Evolutionary conservation across 78 protist species (phyloP), one percentile per base, ranked within the genome.

Genomic region (Dictyostelium capitatum): DNA sequence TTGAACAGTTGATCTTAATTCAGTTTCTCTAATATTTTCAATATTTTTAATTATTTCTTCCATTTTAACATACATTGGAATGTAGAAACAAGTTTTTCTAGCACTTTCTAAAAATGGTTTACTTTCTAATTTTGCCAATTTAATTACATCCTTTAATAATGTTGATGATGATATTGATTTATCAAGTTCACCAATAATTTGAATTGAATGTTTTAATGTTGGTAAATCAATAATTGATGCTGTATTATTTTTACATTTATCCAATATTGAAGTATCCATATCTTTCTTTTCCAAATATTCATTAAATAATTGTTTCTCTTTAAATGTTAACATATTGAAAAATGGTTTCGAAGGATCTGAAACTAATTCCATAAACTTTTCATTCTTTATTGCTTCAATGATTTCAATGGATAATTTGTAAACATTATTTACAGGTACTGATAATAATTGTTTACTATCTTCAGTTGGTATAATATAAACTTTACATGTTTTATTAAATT

Each of bases 71-170:
- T 75, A 62, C 7, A 87, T 20, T 28, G 93, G 93, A 11, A 87
- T 77, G 43, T 87, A 87, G 50, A 87, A 70, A 62, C 93, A 87
- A 20, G 93, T 87, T 74, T 87, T 87, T 43, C 93, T 56, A 6
- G 57, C 79, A 47, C 50, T 59, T 50, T 87, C 93, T 19, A 87
- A 48, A 53, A 87, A 87, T 59, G 93, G 84, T 51, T 87, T 87
- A 6, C 84, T 25, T 11, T 87, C 93, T 50, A 32, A 51, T 20
- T 54, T 59, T 30, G 93, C 83, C 25, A 77, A 19, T 56, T 70
- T 57, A 2, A 59, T n/a, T 17, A 77, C 59, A 14, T 79, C 57
- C 5, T 50, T 7, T 5, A 51, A 78, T 20, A 87, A 30, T 0
- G 64, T 74, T 11, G 80, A 10, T 0, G 28, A 17, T 28, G 3